Percentiles rank a stretch among this genome's conserved stretches.
Conservation (phyloP, 176 grass and related monocot species). For the Triticum urartu region DNA sequence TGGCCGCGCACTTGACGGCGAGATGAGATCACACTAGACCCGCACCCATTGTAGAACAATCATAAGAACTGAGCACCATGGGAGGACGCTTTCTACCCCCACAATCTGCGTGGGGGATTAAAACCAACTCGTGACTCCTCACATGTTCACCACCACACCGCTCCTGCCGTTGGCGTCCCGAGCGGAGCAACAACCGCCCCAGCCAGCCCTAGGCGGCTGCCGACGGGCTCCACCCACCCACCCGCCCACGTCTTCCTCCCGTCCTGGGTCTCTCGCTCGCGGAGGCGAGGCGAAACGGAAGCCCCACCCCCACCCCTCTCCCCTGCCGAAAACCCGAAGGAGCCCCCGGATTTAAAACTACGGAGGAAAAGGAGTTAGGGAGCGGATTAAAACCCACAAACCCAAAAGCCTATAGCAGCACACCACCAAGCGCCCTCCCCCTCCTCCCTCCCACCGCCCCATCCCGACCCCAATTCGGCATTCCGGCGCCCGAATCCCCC, state of each 20-base stretch:
- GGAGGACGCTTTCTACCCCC: not conserved
- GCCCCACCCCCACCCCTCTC: not conserved
- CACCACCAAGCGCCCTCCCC: not conserved
- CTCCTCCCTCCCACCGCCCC: not conserved
- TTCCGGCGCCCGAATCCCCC: not conserved
- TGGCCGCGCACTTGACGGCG: too few species aligned
- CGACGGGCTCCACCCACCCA: not conserved
- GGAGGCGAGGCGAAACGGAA: not conserved
- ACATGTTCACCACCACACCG: not conserved
- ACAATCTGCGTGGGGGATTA: not conserved
- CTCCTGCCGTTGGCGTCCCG: not conserved
- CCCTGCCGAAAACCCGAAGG: not conserved
- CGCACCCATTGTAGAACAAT: too few species aligned
- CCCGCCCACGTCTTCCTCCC: not conserved
- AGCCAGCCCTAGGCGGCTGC: not conserved
- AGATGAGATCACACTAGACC: too few species aligned
- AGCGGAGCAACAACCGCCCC: not conserved
- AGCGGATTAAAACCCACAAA: conserved; percentile 25
- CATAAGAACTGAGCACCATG: too few species aligned
- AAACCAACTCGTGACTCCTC: not conserved
- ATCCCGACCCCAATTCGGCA: conserved; percentile 6
- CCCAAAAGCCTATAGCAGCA: not conserved
- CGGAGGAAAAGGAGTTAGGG: not conserved
- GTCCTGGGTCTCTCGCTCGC: not conserved
- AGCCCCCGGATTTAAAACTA: conserved; percentile 24